Percentiles rank a stretch among this genome's conserved stretches.
Conservation (phyloP, 305 asterid species). For the Fraxinus xanthoxyloides region DNA sequence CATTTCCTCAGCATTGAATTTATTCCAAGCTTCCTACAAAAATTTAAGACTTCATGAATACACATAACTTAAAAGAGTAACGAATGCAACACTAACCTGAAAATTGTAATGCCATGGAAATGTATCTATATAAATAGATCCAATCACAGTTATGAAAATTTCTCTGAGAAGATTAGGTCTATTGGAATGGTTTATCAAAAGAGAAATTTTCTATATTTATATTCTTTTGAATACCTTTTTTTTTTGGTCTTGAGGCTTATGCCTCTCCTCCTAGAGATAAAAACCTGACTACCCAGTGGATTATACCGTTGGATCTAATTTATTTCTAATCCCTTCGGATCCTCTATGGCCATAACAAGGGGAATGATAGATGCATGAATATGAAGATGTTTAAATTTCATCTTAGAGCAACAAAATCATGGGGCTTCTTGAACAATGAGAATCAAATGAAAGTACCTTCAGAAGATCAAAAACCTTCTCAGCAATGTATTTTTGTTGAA, state of each 20-base stretch:
- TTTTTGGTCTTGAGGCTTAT: background rate
- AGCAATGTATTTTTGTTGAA: constrained; percentile 76
- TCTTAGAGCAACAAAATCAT: background rate
- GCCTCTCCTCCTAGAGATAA: background rate
- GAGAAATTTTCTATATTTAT: background rate
- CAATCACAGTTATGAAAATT: background rate
- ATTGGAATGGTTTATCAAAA: background rate
- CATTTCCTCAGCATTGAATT: constrained; percentile 69
- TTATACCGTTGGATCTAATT: background rate
- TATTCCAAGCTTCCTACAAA: constrained; percentile 80
- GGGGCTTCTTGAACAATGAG: background rate
- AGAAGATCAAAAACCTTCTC: constrained; percentile 89
- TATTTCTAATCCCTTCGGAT: background rate
- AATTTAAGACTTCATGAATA: constrained; percentile 3
- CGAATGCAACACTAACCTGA: background rate
- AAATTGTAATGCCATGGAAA: background rate
- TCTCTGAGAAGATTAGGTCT: background rate
- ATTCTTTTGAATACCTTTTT: background rate
- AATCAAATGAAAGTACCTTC: constrained; percentile 48
- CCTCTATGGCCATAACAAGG: background rate
- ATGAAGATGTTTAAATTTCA: background rate
- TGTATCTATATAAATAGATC: background rate
- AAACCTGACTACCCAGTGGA: background rate
- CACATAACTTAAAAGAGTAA: background rate
- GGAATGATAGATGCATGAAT: background rate